phyloP scores from a whole-genome alignment of 768 basidiomycete genomes.

The Leccinum aurantiacum region DNA sequence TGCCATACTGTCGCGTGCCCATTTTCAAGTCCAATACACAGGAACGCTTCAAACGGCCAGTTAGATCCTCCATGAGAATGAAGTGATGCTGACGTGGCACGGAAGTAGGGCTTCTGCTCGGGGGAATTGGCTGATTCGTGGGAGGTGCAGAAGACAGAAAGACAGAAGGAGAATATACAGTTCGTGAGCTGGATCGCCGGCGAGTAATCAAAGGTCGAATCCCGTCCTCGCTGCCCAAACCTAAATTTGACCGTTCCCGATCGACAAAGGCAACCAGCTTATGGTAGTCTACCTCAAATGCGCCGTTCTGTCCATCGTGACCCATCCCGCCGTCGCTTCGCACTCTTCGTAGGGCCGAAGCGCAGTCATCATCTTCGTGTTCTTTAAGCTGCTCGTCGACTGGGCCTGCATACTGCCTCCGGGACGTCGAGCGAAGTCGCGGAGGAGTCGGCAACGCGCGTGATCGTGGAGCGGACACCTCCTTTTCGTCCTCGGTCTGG shows the following conservation, averaged over 20 bases:
- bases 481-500: conserved; percentile 59
- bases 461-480: conserved; percentile 44
- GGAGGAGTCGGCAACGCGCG: conserved; percentile 16
- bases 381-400: conserved; percentile 43
- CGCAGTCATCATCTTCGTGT: conserved; percentile 38
- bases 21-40: conserved; percentile 99
- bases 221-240: conserved; percentile 23
- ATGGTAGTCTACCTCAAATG: conserved; percentile 46
- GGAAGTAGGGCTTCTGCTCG: conserved; percentile 42
- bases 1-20: conserved; percentile 99
- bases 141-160: conserved; percentile 29
- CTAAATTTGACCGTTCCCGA: conserved; percentile 18
- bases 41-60: conserved; percentile 84
- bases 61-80: conserved; percentile 98
- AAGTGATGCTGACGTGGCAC: conserved; percentile 93
- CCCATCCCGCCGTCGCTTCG: conserved; percentile 59
- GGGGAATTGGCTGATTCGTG: conserved; percentile 32
- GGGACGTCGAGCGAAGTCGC: conserved; percentile 17
- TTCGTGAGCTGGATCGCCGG: conserved; percentile 44
- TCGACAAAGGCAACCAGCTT: conserved; percentile 24
- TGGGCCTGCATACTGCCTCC: conserved; percentile 23
- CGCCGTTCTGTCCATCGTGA: conserved; percentile 35
- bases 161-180: conserved; percentile 29
- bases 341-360: conserved; percentile 53
- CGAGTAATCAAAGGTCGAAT: conserved; percentile 32